These are phyloP conservation scores for Yamadazyma sp. DNA, from an alignment of 1,139 yeast species.

Conservation along the genomic window DNA sequence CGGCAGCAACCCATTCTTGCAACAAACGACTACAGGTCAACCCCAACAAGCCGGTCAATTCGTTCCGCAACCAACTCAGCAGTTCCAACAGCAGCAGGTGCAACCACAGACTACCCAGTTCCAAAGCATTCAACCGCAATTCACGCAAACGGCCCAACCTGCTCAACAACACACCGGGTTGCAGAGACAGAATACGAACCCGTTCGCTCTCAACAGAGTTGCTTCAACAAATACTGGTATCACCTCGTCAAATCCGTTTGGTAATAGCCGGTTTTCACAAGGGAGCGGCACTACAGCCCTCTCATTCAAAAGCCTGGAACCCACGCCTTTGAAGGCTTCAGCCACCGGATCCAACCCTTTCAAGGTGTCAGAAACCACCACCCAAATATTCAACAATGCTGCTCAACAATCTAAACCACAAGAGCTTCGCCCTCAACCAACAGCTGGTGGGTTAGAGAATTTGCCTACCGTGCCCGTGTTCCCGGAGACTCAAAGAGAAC, in stretches of 20 bases:
- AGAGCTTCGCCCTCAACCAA: conserved; percentile 47
- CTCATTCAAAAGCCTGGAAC: conserved; percentile 22
- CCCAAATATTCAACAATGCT: conserved; percentile 31
- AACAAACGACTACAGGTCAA: conserved; percentile 3
- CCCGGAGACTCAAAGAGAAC: conserved; percentile 57
- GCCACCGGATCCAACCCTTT: conserved; percentile 50
- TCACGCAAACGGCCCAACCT: conserved; percentile 19
- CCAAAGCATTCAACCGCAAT: conserved; percentile 14
- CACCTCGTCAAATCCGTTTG: conserved; percentile 47
- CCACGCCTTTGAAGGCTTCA: conserved; percentile 24
- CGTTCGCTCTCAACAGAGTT: conserved; percentile 29
- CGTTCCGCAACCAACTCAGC: conserved; percentile 11
- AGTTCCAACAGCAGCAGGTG: conserved; percentile 9
- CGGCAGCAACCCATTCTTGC: conserved; percentile 2
- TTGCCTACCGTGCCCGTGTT: conserved; percentile 64
- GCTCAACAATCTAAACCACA: conserved; percentile 18
- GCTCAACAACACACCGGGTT: conserved; percentile 17
- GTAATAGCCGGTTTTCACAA: conserved; percentile 37
- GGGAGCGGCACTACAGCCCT: conserved; percentile 39
- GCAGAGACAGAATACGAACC: conserved; percentile 39
- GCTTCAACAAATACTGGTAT: conserved; percentile 3
- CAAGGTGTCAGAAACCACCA: conserved; percentile 39
- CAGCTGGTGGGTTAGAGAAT: conserved; percentile 69
- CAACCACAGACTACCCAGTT: conserved; percentile 17
- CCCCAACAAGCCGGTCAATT: conserved; percentile 16